A percentile compares a stretch with the other conserved stretches of the same genome.
Conservation (phyloP, 2,329 filamentous ascomycete species). For the Cladorrhinum sp. region DNA sequence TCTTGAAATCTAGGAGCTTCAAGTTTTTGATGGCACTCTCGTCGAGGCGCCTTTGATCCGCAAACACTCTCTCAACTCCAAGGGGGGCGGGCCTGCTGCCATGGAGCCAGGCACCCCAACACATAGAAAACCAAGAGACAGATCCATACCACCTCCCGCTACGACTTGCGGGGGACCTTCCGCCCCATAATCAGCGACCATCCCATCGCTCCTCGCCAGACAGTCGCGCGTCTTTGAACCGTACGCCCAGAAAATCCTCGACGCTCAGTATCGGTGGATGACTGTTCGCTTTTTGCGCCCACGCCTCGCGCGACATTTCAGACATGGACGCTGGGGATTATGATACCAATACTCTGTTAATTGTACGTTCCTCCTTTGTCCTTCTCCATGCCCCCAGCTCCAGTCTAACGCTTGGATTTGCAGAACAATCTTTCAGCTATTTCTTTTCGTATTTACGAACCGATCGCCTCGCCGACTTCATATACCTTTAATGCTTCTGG, state of each 20-base stretch:
- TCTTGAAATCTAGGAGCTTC: not conserved
- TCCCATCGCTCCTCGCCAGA: not conserved
- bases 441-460: conserved; percentile 55
- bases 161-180: not conserved
- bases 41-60: conserved; percentile 18
- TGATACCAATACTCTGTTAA: conserved; percentile 59
- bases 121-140: conserved; percentile 22
- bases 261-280: conserved; percentile 24
- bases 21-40: conserved; percentile 16
- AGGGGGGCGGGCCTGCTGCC: conserved; percentile 19
- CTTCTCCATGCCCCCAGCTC: not conserved
- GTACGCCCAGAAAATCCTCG: conserved; percentile 21
- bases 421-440: conserved; percentile 58
- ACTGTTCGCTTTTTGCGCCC: conserved; percentile 19
- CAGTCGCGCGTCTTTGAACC: conserved; percentile 6
- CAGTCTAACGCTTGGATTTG: not conserved
- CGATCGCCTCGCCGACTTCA: conserved; percentile 42
- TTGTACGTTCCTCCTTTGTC: conserved; percentile 42
- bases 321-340: conserved; percentile 64
- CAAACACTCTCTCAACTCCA: conserved; percentile 7
- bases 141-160: conserved; percentile 12
- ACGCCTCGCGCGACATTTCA: conserved; percentile 31
- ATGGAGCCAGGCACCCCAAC: conserved; percentile 27
- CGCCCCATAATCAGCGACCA: conserved; percentile 5
- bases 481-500: conserved; percentile 49